Base-by-base conservation (phyloP, 331 rosid species). In the Ulmus americana region DNA sequence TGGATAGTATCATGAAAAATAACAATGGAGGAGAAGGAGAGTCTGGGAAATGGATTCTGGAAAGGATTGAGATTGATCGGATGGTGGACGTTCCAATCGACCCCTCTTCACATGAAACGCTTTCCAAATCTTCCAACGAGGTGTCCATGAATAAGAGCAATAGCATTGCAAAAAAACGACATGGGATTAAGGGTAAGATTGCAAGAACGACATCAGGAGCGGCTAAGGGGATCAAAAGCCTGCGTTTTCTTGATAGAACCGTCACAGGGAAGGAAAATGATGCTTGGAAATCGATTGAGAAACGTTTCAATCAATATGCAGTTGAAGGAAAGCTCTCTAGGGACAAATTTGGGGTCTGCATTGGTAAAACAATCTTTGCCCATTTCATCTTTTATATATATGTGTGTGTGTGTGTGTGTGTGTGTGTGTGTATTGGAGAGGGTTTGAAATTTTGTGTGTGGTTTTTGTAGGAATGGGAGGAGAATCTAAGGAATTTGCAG, bases 401-500 rank as follows among this genome's bases (percentile, higher is more conserved):
- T 43, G 47, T 39, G 1, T 6, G 9, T 35, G 2, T 55, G 67
- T 40, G 9, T 35, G 2, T 55, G 67, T 40, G 9, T 35, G 2
- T 43, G 47, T 39, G 1, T 6, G 9, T 35, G 2, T 55, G 67
- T 40, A 38, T 47, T 16, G 42, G 3, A 48, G 59, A 59, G 22
- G 49, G 46, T 9, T 35, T 64, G 53, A 39, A 39, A 52, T 11
- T 52, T 73, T 7, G 13, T 12, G 1, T 35, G 68, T 9, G 49
- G 39, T 55, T 70, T 83, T 64, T 14, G 18, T 5, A 88, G 96
- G 95, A 39, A 86, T 83, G 94, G 90, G 82, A 41, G 64, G 75
- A 73, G 96, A 88, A 0, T 80, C 96, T 3, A 82, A 85, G 75
- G 97, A 83, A 20, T 91, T 92, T 46, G 95, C 91, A 3, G 87